Evolutionary conservation across 306 rosid genomes (phyloP), one percentile per base, ranked within the genome.

Genomic region (Ochetophila trinervis): DNA sequence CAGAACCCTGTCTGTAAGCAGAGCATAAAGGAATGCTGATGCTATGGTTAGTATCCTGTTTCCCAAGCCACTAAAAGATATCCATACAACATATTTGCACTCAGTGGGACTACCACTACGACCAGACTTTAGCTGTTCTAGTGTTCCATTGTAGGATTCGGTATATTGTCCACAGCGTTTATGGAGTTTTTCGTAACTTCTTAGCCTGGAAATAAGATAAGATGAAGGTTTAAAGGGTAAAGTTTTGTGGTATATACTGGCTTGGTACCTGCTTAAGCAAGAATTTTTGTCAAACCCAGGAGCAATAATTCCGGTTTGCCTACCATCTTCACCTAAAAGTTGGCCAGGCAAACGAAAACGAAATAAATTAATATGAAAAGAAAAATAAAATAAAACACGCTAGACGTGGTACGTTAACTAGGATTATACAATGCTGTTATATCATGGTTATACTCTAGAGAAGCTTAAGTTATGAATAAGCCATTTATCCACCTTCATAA

Each of bases 41-140:
- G 85, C 79, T 57, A 85, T 55, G 70, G 89, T 77, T 66, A 88
- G 80, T 55, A 85, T 85, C 78, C 83, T 88, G 75, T 88, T 88
- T 52, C 95, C 95, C 75, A 88, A 79, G 57, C 95, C 95, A 71
- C 95, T 85, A 59, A 62, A 81, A 56, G 95, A 82, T 55, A 88
- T 71, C 91, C 89, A 88, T 0, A 88, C 87, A 20, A 88, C 77
- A 69, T 83, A 88, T 52, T 81, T 85, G 71, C 95, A 88, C 45
- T 65, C 72, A 1, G 80, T 60, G 37, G 84, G 60, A 14, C 62
- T 6, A 18, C 45, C 72, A 2, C 74, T 47, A 40, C 47, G 59
- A 44, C 66, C 65, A 59, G 84, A 85, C 36, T 61, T 83, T 49
- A 88, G 89, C 57, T 76, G 69, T 55, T 83, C 59, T 56, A 85